Conservation (phyloP, 805 yeast genomes). For the Candida orba region DNA sequence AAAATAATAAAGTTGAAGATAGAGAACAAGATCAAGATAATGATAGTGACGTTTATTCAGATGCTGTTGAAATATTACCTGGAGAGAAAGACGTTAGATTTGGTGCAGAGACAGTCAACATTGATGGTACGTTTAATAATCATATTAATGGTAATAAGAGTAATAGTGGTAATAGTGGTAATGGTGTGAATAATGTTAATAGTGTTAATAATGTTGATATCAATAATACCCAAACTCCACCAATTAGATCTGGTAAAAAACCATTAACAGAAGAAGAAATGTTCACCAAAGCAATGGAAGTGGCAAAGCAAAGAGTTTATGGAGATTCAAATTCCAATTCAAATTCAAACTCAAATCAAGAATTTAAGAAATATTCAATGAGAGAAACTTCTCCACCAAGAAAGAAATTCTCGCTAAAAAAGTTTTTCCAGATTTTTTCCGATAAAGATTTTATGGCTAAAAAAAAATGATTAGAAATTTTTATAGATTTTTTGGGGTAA, state of each 20-base stretch:
- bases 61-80: constrained; percentile 17
- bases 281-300: constrained; percentile 15
- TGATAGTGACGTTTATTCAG: constrained; percentile 21
- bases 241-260: neutral
- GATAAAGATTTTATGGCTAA: neutral
- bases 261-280: constrained; percentile 24
- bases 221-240: neutral
- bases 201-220: too few relatives aligned
- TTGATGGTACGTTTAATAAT: too few relatives aligned
- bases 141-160: too few relatives aligned
- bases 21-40: constrained; percentile 7
- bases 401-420: constrained; percentile 1
- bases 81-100: neutral
- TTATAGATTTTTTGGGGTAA: too few relatives aligned
- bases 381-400: neutral
- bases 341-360: neutral
- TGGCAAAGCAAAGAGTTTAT: constrained; percentile 8
- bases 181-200: too few relatives aligned
- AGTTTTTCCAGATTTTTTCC: constrained; percentile 6
- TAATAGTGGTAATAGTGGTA: too few relatives aligned
- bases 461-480: too few relatives aligned
- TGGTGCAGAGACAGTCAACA: too few relatives aligned
- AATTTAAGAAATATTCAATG: neutral
- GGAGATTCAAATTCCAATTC: constrained; percentile 1
- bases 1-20: neutral